Percentiles rank a stretch among this genome's conserved stretches.
Evolutionary conservation across 1,139 yeast genomes (phyloP).

Genomic region (Candida gigantensis): DNA sequence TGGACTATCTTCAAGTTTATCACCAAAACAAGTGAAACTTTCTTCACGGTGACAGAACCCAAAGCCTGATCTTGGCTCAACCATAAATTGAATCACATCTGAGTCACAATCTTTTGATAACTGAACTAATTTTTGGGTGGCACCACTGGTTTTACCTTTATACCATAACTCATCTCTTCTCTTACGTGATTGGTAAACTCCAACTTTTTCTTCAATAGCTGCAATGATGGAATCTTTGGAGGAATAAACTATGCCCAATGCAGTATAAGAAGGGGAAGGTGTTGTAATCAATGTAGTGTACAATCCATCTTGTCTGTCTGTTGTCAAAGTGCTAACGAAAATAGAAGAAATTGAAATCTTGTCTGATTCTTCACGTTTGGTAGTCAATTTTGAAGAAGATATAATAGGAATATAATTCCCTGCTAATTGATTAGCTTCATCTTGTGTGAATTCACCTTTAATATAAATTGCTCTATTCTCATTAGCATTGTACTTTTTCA

Average conservation of each 20-base stretch:
- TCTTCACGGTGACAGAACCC: constrained; percentile 92
- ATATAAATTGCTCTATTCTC: constrained; percentile 50
- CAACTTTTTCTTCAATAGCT: constrained; percentile 78
- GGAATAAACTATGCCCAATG: constrained; percentile 90
- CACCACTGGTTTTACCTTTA: constrained; percentile 94
- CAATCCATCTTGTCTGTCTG: constrained; percentile 87
- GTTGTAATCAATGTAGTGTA: constrained; percentile 85
- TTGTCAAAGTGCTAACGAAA: constrained; percentile 57
- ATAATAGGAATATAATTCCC: constrained; percentile 53
- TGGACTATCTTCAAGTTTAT: constrained; percentile 45
- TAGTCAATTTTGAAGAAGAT: constrained; percentile 41
- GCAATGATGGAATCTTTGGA: constrained; percentile 78
- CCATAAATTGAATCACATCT: constrained; percentile 84
- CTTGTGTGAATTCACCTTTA: constrained; percentile 23
- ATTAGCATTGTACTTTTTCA: constrained; percentile 24
- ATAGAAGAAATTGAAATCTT: constrained; percentile 52
- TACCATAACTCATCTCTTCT: constrained; percentile 86
- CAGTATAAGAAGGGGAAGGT: constrained; percentile 46
- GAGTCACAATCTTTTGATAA: constrained; percentile 87
- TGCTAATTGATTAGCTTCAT: constrained; percentile 32
- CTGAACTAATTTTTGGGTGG: constrained; percentile 72
- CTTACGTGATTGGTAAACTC: constrained; percentile 92
- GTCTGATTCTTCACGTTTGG: constrained; percentile 29
- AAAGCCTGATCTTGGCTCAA: constrained; percentile 69
- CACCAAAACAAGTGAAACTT: constrained; percentile 70